Conservation (phyloP, 176 grass and related monocot species). For the sorghum (Sorghum bicolor) region DNA sequence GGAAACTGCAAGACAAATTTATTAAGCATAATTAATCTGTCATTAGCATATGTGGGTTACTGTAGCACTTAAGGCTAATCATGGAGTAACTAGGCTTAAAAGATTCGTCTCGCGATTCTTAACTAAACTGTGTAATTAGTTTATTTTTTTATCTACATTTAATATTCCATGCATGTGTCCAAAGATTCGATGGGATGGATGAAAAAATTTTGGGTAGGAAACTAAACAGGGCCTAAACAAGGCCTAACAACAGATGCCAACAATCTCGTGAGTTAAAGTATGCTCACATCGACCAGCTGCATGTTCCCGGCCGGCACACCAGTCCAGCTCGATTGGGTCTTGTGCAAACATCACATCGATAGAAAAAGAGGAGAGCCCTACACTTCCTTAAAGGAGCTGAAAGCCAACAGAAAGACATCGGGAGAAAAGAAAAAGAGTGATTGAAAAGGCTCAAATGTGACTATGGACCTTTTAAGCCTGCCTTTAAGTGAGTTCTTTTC, state of each 20-base stretch:
- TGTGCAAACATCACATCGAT: slow-evolving; percentile 39
- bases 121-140: too few species aligned
- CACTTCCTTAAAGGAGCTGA: slow-evolving; percentile 17
- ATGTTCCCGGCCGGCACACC: slow-evolving; percentile 16
- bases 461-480: slow-evolving; percentile 25
- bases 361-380: slow-evolving; percentile 31
- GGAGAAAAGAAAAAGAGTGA: not conserved
- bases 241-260: not conserved
- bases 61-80: too few species aligned
- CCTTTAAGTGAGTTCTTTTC: slow-evolving; percentile 15
- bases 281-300: not conserved
- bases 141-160: too few species aligned
- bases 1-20: too few species aligned
- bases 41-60: too few species aligned
- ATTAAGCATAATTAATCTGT: too few species aligned
- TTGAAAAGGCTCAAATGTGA: slow-evolving; percentile 34
- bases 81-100: too few species aligned
- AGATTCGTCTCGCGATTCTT: too few species aligned
- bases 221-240: too few species aligned
- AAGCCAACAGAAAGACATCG: slow-evolving; percentile 30
- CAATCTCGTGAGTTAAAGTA: not conserved
- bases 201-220: too few species aligned
- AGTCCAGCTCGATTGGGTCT: not conserved
- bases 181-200: too few species aligned
- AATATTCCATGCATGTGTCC: too few species aligned